These are phyloP conservation scores for Eucalyptus pumila DNA, from an alignment of 345 rosid genomes.

Conservation along the genomic window DNA sequence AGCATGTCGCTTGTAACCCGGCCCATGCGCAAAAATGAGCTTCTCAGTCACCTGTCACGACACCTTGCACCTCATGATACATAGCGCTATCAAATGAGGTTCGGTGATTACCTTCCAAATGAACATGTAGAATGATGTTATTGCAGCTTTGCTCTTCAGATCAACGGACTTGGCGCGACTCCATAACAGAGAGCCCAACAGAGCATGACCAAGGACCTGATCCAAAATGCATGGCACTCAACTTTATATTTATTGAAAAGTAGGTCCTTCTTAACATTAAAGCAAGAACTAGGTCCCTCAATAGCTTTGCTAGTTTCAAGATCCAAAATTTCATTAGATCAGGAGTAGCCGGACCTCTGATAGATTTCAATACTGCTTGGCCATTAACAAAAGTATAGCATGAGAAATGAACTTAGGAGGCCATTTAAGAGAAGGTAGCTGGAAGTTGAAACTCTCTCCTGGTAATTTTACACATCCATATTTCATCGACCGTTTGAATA, in stretches of 20 bases:
- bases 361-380: not conserved
- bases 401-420: not conserved
- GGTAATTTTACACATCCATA: not conserved
- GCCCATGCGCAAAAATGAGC: not conserved
- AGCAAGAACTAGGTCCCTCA: not conserved
- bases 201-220: conserved; percentile 67
- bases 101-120: conserved; percentile 72
- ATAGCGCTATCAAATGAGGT: not conserved
- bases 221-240: not conserved
- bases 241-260: not conserved
- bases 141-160: conserved; percentile 61
- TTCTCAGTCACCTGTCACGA: not conserved
- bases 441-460: not conserved
- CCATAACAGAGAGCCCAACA: conserved; percentile 56
- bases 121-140: conserved; percentile 90
- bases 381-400: not conserved
- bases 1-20: not conserved
- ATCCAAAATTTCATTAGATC: not conserved
- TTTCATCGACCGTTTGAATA: not conserved
- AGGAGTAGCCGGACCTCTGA: not conserved
- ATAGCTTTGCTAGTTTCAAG: not conserved
- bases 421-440: not conserved
- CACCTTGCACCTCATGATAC: not conserved
- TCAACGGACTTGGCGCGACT: conserved; percentile 64
- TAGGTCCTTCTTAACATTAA: not conserved